phyloP scores from a whole-genome alignment of 768 basidiomycete genomes.

The Amanita thiersii region DNA sequence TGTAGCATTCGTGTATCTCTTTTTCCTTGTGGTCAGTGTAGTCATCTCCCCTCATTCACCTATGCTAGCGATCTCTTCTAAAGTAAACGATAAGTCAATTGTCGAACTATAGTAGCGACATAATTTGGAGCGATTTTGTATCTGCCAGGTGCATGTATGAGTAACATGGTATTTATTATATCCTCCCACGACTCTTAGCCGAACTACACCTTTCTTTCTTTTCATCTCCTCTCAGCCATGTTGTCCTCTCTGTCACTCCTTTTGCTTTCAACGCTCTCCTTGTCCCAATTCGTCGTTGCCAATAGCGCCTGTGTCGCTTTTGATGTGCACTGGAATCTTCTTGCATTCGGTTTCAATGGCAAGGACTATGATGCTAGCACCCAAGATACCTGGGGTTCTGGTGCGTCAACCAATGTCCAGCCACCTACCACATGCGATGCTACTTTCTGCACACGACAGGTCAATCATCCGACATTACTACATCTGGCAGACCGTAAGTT shows the following conservation, averaged over 20 bases:
- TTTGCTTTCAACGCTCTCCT: constrained; percentile 9
- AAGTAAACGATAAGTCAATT: no score
- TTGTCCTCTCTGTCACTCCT: constrained; percentile 6
- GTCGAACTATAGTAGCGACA: no score
- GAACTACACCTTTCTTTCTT: no score
- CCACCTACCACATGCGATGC: background rate
- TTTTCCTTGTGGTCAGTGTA: no score
- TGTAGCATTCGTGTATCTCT: no score
- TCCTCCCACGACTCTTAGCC: no score
- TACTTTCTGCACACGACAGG: constrained; percentile 23
- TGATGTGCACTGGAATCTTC: constrained; percentile 74
- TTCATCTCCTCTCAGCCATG: no score
- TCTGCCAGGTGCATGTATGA: no score
- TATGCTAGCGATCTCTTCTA: no score
- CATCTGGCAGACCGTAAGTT: constrained; percentile 70
- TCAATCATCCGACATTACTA: constrained; percentile 58
- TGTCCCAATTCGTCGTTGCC: constrained; percentile 11
- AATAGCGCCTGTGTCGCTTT: constrained; percentile 57
- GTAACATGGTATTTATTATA: no score
- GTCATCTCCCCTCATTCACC: no score
- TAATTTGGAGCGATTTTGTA: no score
- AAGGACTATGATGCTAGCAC: constrained; percentile 81
- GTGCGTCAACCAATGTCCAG: constrained; percentile 16
- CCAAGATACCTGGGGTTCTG: constrained; percentile 56
- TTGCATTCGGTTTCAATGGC: constrained; percentile 76